Evolutionary conservation across 345 rosid species (phyloP).

Genomic region (Brassica cretica): DNA sequence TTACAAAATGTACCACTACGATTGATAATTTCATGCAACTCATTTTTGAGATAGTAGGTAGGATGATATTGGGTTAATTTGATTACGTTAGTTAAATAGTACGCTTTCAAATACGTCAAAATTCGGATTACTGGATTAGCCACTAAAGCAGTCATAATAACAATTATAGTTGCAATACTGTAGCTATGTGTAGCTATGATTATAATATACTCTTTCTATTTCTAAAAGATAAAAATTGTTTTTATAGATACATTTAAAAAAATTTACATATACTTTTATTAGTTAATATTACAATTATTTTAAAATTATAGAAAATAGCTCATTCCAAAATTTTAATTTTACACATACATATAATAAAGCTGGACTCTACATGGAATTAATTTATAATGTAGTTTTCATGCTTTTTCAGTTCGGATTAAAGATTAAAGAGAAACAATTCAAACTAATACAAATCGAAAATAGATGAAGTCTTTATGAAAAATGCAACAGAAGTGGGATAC

Average conservation of each 20-base stretch:
- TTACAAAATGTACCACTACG: not conserved
- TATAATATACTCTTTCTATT: too few relatives aligned
- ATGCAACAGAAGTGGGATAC: too few relatives aligned
- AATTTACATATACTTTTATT: too few relatives aligned
- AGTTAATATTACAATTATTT: too few relatives aligned
- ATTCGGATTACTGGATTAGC: constrained; percentile 11
- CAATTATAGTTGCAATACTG: not conserved
- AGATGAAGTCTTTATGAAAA: too few relatives aligned
- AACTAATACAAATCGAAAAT: not conserved
- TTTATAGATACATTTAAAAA: too few relatives aligned
- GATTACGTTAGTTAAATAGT: constrained; percentile 10
- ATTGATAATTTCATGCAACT: constrained; percentile 22
- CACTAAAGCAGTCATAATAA: constrained; percentile 25
- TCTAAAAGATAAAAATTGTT: too few relatives aligned
- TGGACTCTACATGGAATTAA: not conserved
- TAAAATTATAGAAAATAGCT: too few relatives aligned
- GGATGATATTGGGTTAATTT: constrained; percentile 12
- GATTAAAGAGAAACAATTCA: not conserved
- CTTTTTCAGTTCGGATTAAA: not conserved
- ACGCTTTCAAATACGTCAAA: constrained; percentile 22
- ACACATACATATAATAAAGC: not conserved
- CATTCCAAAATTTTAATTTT: too few relatives aligned
- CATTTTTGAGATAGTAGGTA: constrained; percentile 3
- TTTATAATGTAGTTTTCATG: not conserved
- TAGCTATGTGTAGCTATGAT: too few relatives aligned